Evolutionary conservation across 371 early-diverging fungal species (phyloP).

Genomic region (Apophysomyces sp.): DNA sequence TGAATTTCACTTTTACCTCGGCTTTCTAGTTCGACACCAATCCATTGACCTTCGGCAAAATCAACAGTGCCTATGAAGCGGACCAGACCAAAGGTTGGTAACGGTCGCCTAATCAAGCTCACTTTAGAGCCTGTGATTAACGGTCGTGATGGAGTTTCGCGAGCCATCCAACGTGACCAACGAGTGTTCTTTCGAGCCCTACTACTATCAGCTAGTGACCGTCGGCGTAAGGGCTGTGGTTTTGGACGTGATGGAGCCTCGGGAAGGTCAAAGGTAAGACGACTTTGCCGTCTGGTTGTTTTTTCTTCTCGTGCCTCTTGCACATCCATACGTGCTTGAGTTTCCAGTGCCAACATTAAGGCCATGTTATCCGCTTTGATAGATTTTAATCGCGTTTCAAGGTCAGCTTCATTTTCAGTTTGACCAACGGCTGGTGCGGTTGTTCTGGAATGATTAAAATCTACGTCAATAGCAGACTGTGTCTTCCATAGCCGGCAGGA

Average conservation of each 20-base stretch:
- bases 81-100: constrained; percentile 30
- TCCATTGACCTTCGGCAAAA: constrained; percentile 32
- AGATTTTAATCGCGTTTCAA: constrained; percentile 20
- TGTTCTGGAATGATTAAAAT: background rate
- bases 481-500: background rate
- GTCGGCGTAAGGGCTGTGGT: background rate
- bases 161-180: background rate
- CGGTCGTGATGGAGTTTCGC: background rate
- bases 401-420: constrained; percentile 1
- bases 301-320: constrained; percentile 11
- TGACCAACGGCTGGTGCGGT: background rate
- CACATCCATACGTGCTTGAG: constrained; percentile 32
- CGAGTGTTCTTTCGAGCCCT: background rate
- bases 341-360: constrained; percentile 29
- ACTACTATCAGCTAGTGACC: background rate
- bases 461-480: background rate
- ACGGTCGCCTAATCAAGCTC: constrained; percentile 24
- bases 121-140: constrained; percentile 23
- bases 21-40: constrained; percentile 37
- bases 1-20: constrained; percentile 21
- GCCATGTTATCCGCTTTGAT: constrained; percentile 33
- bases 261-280: constrained; percentile 30
- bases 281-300: constrained; percentile 3
- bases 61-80: constrained; percentile 31
- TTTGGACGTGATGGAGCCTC: constrained; percentile 12